Evolutionary conservation across 768 basidiomycete species (phyloP), one percentile per base, ranked within the genome.

Genomic region (Tricholoma matsutake): DNA sequence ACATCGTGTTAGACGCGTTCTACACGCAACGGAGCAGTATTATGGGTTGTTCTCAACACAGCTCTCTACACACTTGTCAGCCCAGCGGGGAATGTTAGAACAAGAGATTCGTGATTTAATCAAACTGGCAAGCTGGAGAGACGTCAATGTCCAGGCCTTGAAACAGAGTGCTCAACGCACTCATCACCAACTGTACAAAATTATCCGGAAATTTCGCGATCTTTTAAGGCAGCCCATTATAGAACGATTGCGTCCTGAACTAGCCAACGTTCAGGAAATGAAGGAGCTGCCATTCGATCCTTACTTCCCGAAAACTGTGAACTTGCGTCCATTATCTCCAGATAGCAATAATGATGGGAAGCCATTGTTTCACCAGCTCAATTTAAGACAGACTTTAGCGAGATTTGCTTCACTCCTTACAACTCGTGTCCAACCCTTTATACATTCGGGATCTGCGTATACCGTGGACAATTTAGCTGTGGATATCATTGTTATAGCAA

Each of bases 101-200:
- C 89, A 86, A 66, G 91, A 96, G 59, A 82, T 98, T 56, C 84
- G 81, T 60, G 86, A 83, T 47, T 88, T 94, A 70, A 89, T 98
- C 78, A 96, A 95, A 72, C 80, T 99, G 49, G 97, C 97, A 1
- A 98, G 95, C 68, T 98, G 97, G 97, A 97, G 92, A 73, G 97
- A 99, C 69, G 79, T 95, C 69, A 99, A 98, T 68, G 91, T 98
- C 9, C 89, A 92, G 64, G 95, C 97, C 2, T 80, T 99, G 60
- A 92, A 90, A 72, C 88, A 91, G 62, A 97, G 95, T 69, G 95
- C 97, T 0, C 86, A 91, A 61, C 86, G 81, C 67, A 94, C 94
- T 1, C 97, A 99, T 71, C 88, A 87, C 61, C 92, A 96, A 64
- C 78, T 99, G 2, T 95, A 93, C 83, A 94, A 92, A 72, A 83